Evolutionary conservation across 75 land plant genomes (phyloP), one percentile per base, ranked within the genome.

Genomic region (Larix kaempferi): DNA sequence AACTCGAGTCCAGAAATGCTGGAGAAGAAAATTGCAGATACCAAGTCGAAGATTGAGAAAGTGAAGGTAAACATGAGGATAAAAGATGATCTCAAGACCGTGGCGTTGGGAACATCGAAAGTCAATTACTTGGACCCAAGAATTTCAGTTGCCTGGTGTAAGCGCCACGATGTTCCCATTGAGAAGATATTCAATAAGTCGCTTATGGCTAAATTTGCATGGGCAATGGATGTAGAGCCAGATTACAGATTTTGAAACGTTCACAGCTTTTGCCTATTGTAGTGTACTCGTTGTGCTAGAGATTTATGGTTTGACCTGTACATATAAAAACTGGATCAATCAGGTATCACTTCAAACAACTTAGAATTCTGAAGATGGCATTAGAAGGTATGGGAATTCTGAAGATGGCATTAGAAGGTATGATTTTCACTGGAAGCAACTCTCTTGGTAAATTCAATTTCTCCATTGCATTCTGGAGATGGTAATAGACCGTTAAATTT

Each of bases 131-230:
- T 91, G 84, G 99, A 96, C 79, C 99, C 99, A 56, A 87, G 99
- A 59, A 96, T 96, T 44, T 77, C 99, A 44, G 96, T 96, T 65
- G 99, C 99, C 59, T 96, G 99, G 99, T 96, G 99, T 86, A 96
- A 96, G 79, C 87, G 91, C 4, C 88, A 93, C 75, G 96, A 96
- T 81, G 94, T 96, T 62, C 96, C 99, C 5, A 96, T 96, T 84
- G 99, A 96, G 84, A 96, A 96, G 93, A 86, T 95, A 49, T 95
- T 93, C 80, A 91, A 93, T 85, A 95, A 95, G 83, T 93, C 95
- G 25, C 88, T 95, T 65, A 88, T 93, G 63, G 93, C 93, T 14
- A 95, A 95, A 77, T 95, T 95, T 86, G 80, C 98, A 5, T 95
- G 98, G 98, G 93, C 98, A 66, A 92, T 95, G 98, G 93, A 95